A percentile compares a stretch with the other conserved stretches of the same genome.
Evolutionary conservation across 1,284 basidiomycete species (phyloP).

Genomic region (Rhizopogon hawkerae): DNA sequence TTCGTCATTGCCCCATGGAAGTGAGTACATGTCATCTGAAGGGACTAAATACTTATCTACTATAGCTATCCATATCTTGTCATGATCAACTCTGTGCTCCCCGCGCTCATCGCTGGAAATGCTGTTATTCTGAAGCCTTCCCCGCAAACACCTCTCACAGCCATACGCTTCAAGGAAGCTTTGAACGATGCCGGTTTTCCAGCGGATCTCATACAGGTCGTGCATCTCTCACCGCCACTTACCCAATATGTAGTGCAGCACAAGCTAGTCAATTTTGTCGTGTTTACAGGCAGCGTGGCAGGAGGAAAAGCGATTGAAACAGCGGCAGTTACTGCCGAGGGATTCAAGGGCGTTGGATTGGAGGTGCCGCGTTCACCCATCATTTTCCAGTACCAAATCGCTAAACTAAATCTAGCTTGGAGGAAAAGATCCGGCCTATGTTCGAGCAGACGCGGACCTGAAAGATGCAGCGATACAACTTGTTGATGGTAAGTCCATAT

Average conservation of each 20-base stretch:
- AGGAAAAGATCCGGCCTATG: constrained; percentile 95
- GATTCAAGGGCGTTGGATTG: constrained; percentile 75
- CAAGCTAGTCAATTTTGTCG: constrained; percentile 68
- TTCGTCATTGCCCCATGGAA: constrained; percentile 87
- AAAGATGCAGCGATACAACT: constrained; percentile 78
- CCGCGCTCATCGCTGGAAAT: constrained; percentile 84
- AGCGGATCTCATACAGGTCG: constrained; percentile 64
- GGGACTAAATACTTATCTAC: not conserved
- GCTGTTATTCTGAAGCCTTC: constrained; percentile 88
- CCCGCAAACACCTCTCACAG: constrained; percentile 86
- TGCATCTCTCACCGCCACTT: constrained; percentile 68
- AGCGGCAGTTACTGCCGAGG: constrained; percentile 48
- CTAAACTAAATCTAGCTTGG: constrained; percentile 56
- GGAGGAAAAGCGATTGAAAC: constrained; percentile 59
- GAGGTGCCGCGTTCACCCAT: constrained; percentile 40
- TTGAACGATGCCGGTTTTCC: constrained; percentile 74
- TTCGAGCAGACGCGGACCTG: constrained; percentile 78
- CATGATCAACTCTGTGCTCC: constrained; percentile 84
- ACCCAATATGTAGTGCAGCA: constrained; percentile 62
- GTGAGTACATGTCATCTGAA: constrained; percentile 35
- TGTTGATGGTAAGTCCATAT: constrained; percentile 63
- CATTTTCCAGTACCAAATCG: constrained; percentile 3
- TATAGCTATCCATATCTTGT: constrained; percentile 82
- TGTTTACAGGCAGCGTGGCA: constrained; percentile 82
- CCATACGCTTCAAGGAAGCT: constrained; percentile 70